Conservation (phyloP, 257 asterid genomes). For the Vinca minor region DNA sequence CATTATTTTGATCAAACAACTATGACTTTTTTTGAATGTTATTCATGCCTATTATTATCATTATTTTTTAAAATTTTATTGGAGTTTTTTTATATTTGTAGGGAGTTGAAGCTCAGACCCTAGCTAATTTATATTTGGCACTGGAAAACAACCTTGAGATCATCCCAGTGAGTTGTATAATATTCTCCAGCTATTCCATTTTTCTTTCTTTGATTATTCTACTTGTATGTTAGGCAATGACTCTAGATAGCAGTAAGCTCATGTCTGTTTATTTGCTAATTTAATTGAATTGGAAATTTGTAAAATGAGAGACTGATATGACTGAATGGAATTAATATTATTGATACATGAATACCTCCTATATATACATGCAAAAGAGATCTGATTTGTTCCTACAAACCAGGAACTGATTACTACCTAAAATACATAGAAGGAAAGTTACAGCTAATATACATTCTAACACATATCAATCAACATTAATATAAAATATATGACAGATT, state of each 20-base stretch:
- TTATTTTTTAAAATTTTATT: too few relatives aligned
- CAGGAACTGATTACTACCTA: too few relatives aligned
- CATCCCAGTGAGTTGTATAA: slow-evolving; percentile 63
- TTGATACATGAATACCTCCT: too few relatives aligned
- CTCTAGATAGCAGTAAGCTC: background rate
- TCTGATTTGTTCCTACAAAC: too few relatives aligned
- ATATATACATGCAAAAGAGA: too few relatives aligned
- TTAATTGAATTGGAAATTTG: background rate
- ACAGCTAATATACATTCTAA: too few relatives aligned
- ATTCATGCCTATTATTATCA: background rate
- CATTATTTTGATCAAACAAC: slow-evolving; percentile 3
- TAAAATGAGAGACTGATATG: too few relatives aligned
- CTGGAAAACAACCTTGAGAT: slow-evolving; percentile 98
- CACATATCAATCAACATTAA: too few relatives aligned
- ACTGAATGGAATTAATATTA: too few relatives aligned
- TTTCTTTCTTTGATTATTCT: background rate
- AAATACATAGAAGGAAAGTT: too few relatives aligned
- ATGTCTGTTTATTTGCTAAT: background rate
- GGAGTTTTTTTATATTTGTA: slow-evolving; percentile 24
- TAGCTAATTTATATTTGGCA: slow-evolving; percentile 95
- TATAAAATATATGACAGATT: too few relatives aligned
- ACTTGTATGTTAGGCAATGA: background rate
- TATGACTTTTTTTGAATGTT: slow-evolving; percentile 3
- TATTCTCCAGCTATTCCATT: background rate
- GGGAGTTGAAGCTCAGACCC: slow-evolving; percentile 99